Base-by-base conservation (phyloP, 345 rosid genomes). In the Cardamine occulta region DNA sequence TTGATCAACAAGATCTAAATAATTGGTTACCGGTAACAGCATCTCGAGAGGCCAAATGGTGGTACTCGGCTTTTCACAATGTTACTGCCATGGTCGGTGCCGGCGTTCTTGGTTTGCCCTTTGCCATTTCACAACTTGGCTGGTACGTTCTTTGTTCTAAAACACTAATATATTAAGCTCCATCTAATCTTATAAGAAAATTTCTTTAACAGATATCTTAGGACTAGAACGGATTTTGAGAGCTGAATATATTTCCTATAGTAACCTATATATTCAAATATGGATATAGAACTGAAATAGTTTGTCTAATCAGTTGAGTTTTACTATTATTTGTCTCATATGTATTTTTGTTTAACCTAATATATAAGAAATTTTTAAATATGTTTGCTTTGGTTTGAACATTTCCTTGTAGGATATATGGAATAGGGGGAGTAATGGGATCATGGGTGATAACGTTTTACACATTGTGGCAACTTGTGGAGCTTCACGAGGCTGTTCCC, bases 401-500 rank as follows among this genome's bases (percentile, higher is more conserved):
- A 42, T 42, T 3, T 42, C 6, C 17, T 42, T 42, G n/a, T 45
- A 45, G 51, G 51, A 3, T 45, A 45, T 45, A 7, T 45, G 51
- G 51, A 45, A n/a, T 45, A 45, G 19, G 19, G 8, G 51, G 21
- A 6, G 21, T 45, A 15, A 1, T 45, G 8, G 51, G 19, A 48
- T 48, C 54, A 49, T 49, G 54, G 54, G 54, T 8, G 5, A 49
- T 49, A 18, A 49, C 54, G 12, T 49, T 49, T 4, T 49, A 49
- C 26, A 8, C 54, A 3, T 49, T 49, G 12, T 49, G 54, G 54
- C 54, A 18, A 49, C 11, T 49, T 8, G 54, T 49, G 24, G 88
- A 87, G 49, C 85, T 89, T 81, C 94, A 89, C 42, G 94, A 89
- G 66, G 81, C 84, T 84, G 87, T 87, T 8, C 87, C 94, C 0